Evolutionary conservation across 345 rosid species (phyloP).

Genomic region (Corymbia maculata): DNA sequence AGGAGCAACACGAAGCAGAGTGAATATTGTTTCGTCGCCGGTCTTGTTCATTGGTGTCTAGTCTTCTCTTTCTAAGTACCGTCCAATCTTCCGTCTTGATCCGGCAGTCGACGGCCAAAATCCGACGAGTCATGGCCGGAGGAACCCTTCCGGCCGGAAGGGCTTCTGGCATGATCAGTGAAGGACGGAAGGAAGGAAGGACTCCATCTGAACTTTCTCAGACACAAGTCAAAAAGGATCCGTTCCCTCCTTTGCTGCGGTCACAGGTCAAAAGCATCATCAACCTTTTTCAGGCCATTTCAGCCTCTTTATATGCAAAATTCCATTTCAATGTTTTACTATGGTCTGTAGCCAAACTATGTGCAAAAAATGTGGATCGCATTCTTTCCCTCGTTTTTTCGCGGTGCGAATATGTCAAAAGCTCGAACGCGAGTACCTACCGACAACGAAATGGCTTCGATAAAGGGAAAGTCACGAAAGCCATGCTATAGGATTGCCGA

Average conservation of each 20-base stretch:
- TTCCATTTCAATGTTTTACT: background rate
- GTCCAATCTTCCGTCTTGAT: background rate
- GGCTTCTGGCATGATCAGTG: background rate
- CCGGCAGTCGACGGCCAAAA: background rate
- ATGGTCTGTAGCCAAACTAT: background rate
- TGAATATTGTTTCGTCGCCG: background rate
- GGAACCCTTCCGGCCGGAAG: background rate
- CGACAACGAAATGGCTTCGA: background rate
- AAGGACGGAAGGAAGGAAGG: background rate
- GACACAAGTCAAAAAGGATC: background rate
- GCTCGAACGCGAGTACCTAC: background rate
- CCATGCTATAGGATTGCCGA: no score
- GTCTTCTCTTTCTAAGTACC: background rate
- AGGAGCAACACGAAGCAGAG: background rate
- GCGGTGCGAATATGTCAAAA: background rate
- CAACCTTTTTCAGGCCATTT: background rate
- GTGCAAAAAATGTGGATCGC: background rate
- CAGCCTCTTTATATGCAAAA: background rate
- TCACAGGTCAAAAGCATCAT: background rate
- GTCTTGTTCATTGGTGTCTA: background rate
- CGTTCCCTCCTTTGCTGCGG: background rate
- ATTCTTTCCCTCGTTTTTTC: background rate
- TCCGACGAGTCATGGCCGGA: background rate
- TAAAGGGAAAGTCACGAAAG: background rate
- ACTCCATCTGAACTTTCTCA: background rate